Evolutionary conservation across 169 alveolate genomes (phyloP).

Genomic region (Amoebophrya sp.): DNA sequence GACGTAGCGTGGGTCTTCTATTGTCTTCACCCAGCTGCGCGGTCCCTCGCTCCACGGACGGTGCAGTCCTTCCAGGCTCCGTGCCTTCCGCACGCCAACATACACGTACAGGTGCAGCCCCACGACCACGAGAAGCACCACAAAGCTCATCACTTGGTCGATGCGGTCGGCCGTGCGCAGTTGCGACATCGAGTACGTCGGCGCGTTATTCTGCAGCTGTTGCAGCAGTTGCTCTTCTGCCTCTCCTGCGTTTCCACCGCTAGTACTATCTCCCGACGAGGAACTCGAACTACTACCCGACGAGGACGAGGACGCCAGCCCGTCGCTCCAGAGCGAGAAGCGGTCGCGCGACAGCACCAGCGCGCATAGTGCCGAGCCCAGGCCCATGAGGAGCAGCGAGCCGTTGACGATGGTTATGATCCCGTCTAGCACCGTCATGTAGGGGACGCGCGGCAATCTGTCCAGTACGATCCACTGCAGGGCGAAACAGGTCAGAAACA

Average conservation of each 20-base stretch:
- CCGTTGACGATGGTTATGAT: background rate
- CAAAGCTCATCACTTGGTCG: background rate
- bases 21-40: background rate
- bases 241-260: no score
- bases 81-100: background rate
- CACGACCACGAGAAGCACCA: background rate
- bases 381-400: background rate
- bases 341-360: background rate
- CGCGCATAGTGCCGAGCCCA: background rate
- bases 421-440: background rate
- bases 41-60: background rate
- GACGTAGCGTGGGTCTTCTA: background rate
- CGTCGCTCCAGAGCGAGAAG: background rate
- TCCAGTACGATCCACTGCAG: background rate
- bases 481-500: background rate
- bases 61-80: background rate
- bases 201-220: background rate
- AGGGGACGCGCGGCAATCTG: background rate
- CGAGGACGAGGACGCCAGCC: background rate
- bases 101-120: background rate
- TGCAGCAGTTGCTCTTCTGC: background rate
- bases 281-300: no score
- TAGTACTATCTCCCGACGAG: no score
- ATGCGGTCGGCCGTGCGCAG: background rate
- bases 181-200: background rate